Conservation (phyloP, 768 basidiomycete genomes). For the Podaxis sp. region DNA sequence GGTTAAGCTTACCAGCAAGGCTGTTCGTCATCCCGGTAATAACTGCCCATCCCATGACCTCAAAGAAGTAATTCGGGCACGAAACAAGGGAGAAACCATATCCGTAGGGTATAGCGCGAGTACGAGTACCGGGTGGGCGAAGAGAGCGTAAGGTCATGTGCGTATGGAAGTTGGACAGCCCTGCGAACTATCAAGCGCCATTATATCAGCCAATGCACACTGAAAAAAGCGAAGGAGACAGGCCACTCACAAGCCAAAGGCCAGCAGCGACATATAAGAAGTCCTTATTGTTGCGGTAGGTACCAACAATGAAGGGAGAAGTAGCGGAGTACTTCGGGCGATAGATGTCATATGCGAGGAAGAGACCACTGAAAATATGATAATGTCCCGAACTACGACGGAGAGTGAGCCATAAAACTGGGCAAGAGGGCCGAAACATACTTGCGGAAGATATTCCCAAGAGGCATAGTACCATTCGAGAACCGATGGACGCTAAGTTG, state of each 20-base stretch:
- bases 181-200: constrained; percentile 60
- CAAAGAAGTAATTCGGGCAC: constrained; percentile 95
- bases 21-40: constrained; percentile 79
- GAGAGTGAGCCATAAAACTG: not conserved
- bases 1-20: constrained; percentile 57
- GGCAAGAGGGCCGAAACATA: constrained; percentile 31
- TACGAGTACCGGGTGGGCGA: constrained; percentile 76
- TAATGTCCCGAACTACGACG: constrained; percentile 81
- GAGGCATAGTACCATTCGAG: constrained; percentile 93
- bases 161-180: constrained; percentile 81
- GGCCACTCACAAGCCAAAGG: constrained; percentile 71
- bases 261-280: constrained; percentile 69
- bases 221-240: not conserved
- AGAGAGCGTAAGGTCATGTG: constrained; percentile 84
- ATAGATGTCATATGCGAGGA: constrained; percentile 81
- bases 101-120: constrained; percentile 86
- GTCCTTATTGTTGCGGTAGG: constrained; percentile 59
- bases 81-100: constrained; percentile 89
- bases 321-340: constrained; percentile 71
- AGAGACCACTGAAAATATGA: constrained; percentile 74
- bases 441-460: constrained; percentile 88
- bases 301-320: constrained; percentile 61
- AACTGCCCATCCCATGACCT: constrained; percentile 72
- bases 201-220: constrained; percentile 5
- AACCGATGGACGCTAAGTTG: constrained; percentile 81